These are phyloP conservation scores for Cyberlindnera suaveolens DNA, from an alignment of 805 yeast species.

Conservation along the genomic window DNA sequence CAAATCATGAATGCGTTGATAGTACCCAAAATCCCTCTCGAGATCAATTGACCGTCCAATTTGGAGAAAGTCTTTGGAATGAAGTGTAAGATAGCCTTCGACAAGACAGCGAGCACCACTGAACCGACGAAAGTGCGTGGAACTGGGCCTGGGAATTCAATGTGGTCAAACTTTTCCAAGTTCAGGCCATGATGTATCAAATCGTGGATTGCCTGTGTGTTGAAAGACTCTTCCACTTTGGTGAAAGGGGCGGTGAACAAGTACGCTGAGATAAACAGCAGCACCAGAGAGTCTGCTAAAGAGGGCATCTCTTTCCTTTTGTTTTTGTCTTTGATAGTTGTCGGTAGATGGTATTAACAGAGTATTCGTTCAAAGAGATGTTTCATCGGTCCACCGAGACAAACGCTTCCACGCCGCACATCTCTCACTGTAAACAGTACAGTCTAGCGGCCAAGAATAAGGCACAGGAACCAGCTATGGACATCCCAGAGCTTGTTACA, in stretches of 20 bases:
- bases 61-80: constrained; percentile 29
- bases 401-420: too few species aligned
- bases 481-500: constrained; percentile 22
- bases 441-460: too few species aligned
- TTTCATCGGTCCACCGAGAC: too few species aligned
- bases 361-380: too few species aligned
- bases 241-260: constrained; percentile 67
- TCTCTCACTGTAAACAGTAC: too few species aligned
- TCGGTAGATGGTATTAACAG: too few species aligned
- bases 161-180: constrained; percentile 58
- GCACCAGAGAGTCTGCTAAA: constrained; percentile 30
- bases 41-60: constrained; percentile 44
- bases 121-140: constrained; percentile 83
- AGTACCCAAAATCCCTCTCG: constrained; percentile 58
- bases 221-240: constrained; percentile 93
- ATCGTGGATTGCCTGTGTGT: constrained; percentile 84
- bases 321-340: too few species aligned
- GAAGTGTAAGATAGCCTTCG: constrained; percentile 31
- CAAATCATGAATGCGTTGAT: constrained; percentile 50
- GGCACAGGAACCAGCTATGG: constrained; percentile 3
- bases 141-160: constrained; percentile 79
- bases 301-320: constrained; percentile 7
- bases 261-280: constrained; percentile 43
- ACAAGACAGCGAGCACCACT: constrained; percentile 40
- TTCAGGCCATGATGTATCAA: constrained; percentile 55